phyloP scores from a whole-genome alignment of 805 yeast species.

The Maudiozyma saulgeensis region DNA sequence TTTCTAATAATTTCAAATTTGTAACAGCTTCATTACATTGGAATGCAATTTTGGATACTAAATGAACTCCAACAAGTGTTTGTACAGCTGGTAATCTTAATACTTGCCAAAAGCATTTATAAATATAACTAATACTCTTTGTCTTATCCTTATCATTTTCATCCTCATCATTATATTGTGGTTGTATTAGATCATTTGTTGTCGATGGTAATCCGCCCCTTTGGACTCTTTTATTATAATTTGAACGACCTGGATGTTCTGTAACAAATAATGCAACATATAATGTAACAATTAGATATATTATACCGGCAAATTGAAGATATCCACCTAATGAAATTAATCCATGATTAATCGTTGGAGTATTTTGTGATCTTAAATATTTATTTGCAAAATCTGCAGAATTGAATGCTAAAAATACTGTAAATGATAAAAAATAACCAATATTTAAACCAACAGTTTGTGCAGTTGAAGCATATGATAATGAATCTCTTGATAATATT shows the following conservation, averaged over 20 bases:
- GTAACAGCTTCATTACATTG: constrained; percentile 96
- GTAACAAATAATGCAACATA: constrained; percentile 49
- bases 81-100: constrained; percentile 62
- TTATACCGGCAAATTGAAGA: constrained; percentile 65
- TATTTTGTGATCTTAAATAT: constrained; percentile 56
- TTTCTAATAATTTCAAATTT: constrained; percentile 78
- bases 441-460: constrained; percentile 92
- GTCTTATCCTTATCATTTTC: constrained; percentile 18
- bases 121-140: constrained; percentile 42
- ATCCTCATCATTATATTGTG: constrained; percentile 24
- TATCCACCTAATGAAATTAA: constrained; percentile 66
- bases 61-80: constrained; percentile 60
- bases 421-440: constrained; percentile 86
- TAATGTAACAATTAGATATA: constrained; percentile 59
- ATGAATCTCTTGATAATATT: constrained; percentile 61
- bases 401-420: constrained; percentile 81
- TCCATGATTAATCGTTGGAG: constrained; percentile 40
- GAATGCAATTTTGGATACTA: constrained; percentile 81
- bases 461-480: constrained; percentile 92
- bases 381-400: constrained; percentile 89
- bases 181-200: constrained; percentile 8
- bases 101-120: constrained; percentile 58
- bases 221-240: constrained; percentile 24
- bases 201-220: constrained; percentile 3
- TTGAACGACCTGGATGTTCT: constrained; percentile 50